Base-by-base conservation (phyloP, 2,329 filamentous ascomycete species). In the Cladophialophora carrionii region DNA sequence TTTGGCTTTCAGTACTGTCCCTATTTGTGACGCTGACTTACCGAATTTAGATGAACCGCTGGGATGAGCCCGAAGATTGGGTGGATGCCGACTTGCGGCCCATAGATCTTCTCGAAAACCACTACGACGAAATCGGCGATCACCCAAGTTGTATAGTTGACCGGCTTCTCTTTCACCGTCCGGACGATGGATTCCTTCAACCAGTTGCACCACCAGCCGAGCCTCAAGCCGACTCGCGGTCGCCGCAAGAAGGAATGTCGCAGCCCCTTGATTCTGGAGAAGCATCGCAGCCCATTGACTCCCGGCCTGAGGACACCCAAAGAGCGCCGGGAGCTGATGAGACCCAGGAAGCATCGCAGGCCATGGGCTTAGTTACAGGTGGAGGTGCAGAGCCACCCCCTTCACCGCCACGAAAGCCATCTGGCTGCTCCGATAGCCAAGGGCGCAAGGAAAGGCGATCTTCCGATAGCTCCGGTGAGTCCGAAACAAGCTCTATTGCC, bases 11-110 rank as follows among this genome's bases (percentile, higher is more conserved):
- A 41, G 17, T 17, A 6, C 37, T 41, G 37, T 41, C 14, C 37
- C 37, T 6, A 41, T 6, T 6, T 2, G 17, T 41, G 37, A n/a
- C 37, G 14, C 37, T 41, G 17, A 41, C 37, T 41, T n/a, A 5
- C 37, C 5, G 37, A 29, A 14, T 17, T 17, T 41, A 41, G 37
- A 43, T 43, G 17, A 43, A 43, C 37, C 37, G 10, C 37, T 3
- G n/a, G 1, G 55, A 63, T 14, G 51, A 51, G 46, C 60, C 64
- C 17, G 56, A 26, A 54, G 43, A 62, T 8, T 63, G 64, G 64
- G 20, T 20, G 43, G 55, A 57, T 14, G 61, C 61, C 24, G 64
- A 66, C 31, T 48, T 52, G 22, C 61, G 64, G 22, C 57, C 57
- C 3, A 54, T 61, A 26, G 53, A 51, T 26, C 37, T 57, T 31